These are phyloP conservation scores for Tephrocybe rancida DNA, from an alignment of 768 basidiomycete genomes.

Conservation along the genomic window DNA sequence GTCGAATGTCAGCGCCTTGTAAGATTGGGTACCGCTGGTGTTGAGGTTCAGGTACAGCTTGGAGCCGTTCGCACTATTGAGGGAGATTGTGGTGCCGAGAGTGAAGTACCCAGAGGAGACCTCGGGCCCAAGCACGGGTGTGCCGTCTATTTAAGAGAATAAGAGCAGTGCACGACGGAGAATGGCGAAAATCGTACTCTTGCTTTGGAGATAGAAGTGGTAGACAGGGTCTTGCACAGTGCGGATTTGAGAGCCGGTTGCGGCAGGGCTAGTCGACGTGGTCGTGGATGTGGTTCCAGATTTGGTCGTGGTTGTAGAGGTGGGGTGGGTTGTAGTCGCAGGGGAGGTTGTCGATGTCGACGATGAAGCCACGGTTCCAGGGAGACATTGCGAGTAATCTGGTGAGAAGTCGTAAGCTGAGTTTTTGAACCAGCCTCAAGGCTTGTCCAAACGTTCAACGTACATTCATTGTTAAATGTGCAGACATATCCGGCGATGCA, in stretches of 20 bases:
- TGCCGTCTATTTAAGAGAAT: slow-evolving; percentile 35
- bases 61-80: slow-evolving; percentile 42
- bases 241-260: slow-evolving; percentile 53
- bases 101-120: slow-evolving; percentile 52
- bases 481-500: slow-evolving; percentile 47
- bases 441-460: slow-evolving; percentile 17
- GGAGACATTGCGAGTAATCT: slow-evolving; percentile 61
- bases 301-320: slow-evolving; percentile 27
- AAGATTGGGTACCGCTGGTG: slow-evolving; percentile 43
- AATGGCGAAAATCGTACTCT: slow-evolving; percentile 30
- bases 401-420: neutral
- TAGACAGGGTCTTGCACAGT: slow-evolving; percentile 53
- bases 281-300: slow-evolving; percentile 29
- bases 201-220: slow-evolving; percentile 58
- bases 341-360: slow-evolving; percentile 28
- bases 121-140: slow-evolving; percentile 54
- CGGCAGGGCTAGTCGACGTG: slow-evolving; percentile 33
- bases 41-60: slow-evolving; percentile 52
- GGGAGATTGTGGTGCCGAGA: slow-evolving; percentile 46
- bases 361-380: slow-evolving; percentile 31
- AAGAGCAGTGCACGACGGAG: neutral
- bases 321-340: slow-evolving; percentile 24
- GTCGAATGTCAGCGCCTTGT: slow-evolving; percentile 49
- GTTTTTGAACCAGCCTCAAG: neutral
- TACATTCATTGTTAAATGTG: slow-evolving; percentile 41